Conservation (phyloP, 495 filamentous ascomycete genomes). For the Parmelia sp. region DNA sequence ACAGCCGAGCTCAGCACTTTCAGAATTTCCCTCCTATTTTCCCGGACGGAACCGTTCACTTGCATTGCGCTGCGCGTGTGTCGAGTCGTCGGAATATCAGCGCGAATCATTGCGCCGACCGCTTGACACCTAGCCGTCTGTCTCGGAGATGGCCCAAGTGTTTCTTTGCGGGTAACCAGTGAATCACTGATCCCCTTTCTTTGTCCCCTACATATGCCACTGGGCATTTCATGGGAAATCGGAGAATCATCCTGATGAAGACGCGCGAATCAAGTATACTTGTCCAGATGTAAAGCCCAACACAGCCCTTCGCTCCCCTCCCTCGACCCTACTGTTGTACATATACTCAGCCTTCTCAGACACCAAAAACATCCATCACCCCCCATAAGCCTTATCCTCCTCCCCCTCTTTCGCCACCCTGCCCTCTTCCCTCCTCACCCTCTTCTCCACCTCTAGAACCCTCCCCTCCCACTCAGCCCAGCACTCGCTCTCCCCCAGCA, state of each 20-base stretch:
- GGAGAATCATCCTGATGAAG: not conserved
- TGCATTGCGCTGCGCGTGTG: not conserved
- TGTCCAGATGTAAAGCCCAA: not conserved
- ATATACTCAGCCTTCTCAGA: not conserved
- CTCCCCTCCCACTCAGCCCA: constrained; percentile 71
- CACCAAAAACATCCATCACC: not conserved
- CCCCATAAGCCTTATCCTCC: constrained; percentile 27
- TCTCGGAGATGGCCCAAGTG: not conserved
- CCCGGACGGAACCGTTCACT: not conserved
- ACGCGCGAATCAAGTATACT: not conserved
- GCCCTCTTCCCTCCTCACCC: constrained; percentile 54
- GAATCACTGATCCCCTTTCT: not conserved
- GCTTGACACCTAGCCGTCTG: not conserved
- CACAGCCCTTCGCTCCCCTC: not conserved
- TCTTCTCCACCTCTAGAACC: constrained; percentile 59
- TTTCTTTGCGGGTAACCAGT: not conserved
- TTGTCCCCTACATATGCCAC: no score
- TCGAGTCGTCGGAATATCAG: not conserved
- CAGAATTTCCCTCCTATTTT: not conserved
- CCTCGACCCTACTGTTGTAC: not conserved
- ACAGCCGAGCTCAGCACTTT: not conserved
- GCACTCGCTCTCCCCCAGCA: constrained; percentile 61
- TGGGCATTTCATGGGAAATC: no score
- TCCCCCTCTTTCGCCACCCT: constrained; percentile 35
- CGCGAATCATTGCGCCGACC: not conserved